Base-by-base conservation (phyloP, 305 asterid genomes). In the Rubia tinctorum region DNA sequence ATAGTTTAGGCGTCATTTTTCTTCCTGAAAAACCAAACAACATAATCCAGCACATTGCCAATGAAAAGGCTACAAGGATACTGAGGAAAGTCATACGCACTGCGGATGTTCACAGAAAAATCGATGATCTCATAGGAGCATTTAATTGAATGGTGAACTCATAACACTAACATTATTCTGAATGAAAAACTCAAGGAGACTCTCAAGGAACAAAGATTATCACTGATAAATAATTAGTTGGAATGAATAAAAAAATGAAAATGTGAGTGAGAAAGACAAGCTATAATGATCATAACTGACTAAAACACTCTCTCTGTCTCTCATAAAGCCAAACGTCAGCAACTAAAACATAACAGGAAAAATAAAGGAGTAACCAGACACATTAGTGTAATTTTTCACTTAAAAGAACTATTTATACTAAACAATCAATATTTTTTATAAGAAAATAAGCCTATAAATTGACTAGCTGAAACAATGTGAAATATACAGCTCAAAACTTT, bases 121-220 rank as follows among this genome's bases (percentile, higher is more conserved):
- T n/a, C n/a, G n/a, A n/a, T n/a, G n/a, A n/a, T n/a, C n/a, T n/a
- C n/a, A n/a, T n/a, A n/a, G n/a, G n/a, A n/a, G n/a, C n/a, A n/a
- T n/a, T n/a, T n/a, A n/a, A n/a, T n/a, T n/a, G n/a, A n/a, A n/a
- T n/a, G n/a, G n/a, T n/a, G n/a, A n/a, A n/a, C n/a, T n/a, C n/a
- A n/a, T n/a, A n/a, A n/a, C n/a, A n/a, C n/a, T n/a, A n/a, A n/a
- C n/a, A n/a, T n/a, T n/a, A n/a, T n/a, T n/a, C n/a, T n/a, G n/a
- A n/a, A n/a, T n/a, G n/a, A n/a, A n/a, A n/a, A n/a, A n/a, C n/a
- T 6, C 13, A 82, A 77, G 63, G 71, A 94, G 98, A 91, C 88
- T 84, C 87, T 80, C 87, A 77, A 84, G 86, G 83, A 78, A 83
- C 86, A 82, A 77, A 80, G 1, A 55, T 55, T 7, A 3, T 14